Percentiles rank a stretch among this genome's conserved stretches.
Evolutionary conservation across 257 asterid genomes (phyloP).

Genomic region (Lavandula angustifolia): DNA sequence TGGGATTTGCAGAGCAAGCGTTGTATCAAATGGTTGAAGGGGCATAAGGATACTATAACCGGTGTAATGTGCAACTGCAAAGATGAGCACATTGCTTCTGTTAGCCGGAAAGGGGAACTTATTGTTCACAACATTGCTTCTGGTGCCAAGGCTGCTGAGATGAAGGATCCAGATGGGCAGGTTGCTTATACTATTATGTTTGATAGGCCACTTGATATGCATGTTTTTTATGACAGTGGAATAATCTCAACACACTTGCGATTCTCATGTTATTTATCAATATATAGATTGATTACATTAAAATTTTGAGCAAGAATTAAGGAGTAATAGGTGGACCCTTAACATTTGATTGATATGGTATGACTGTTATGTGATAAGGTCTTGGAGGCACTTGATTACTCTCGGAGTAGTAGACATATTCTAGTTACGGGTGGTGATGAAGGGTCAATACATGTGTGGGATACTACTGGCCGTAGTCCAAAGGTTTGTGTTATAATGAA

Average conservation of each 20-base stretch:
- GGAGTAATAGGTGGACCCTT: too few species aligned
- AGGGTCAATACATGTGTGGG: constrained; percentile 95
- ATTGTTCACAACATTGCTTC: constrained; percentile 91
- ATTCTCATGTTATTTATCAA: too few species aligned
- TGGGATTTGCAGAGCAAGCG: constrained; percentile 97
- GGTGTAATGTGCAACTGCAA: constrained; percentile 91
- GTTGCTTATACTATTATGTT: constrained; percentile 40
- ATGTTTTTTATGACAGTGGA: constrained; percentile 10
- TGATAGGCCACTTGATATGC: constrained; percentile 27
- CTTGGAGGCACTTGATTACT: constrained; percentile 91
- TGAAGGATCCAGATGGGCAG: constrained; percentile 91
- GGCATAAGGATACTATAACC: constrained; percentile 81
- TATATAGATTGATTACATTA: too few species aligned
- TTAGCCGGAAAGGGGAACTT: constrained; percentile 85
- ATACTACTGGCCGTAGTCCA: constrained; percentile 90
- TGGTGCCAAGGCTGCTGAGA: constrained; percentile 83
- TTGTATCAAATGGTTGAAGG: constrained; percentile 94
- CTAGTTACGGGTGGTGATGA: constrained; percentile 98
- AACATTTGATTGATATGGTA: background rate
- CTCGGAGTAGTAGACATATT: constrained; percentile 87
- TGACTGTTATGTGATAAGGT: constrained; percentile 58
- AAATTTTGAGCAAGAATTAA: too few species aligned
- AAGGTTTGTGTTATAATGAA: constrained; percentile 54
- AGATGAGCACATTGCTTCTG: constrained; percentile 95
- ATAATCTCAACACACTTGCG: too few species aligned